Base-by-base conservation (phyloP, 345 rosid species). In the Adansonia digitata region DNA sequence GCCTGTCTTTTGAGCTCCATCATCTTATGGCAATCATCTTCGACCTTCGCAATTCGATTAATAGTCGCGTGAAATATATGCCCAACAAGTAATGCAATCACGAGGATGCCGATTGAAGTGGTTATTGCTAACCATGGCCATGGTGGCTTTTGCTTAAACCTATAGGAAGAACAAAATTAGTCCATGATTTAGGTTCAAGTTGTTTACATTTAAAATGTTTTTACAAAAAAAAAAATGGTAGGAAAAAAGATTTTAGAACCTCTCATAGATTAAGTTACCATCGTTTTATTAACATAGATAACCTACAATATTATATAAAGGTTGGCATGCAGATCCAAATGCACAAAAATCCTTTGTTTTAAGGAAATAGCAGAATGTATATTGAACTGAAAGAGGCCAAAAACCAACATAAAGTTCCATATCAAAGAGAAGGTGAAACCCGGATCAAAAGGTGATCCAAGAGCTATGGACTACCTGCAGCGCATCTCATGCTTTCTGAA, bases 401-500 rank as follows among this genome's bases (percentile, higher is more conserved):
- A 48, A 74, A 26, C 4, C 26, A 49, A 13, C 10, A 61, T 18
- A 11, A 46, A 75, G 15, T 60, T 24, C 51, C 6, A 35, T 26
- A 34, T 75, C 74, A 53, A 15, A 59, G 63, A 62, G 71, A 74
- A 57, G 62, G 62, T 27, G 62, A 57, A 64, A 45, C 37, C 27
- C 46, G 27, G 12, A 8, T 65, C 34, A 62, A 66, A 69, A 72
- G 27, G 77, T 62, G 78, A 73, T 29, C 12, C 26, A 35, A 48
- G 20, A 24, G 3, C 68, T 42, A 77, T 52, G 35, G 70, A 57
- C 69, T 82, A 94, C 98, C 98, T 92, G 97, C 98, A 94, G n/a
- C 82, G 90, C 98, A 94, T 92, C 84, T 92, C 97, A 79, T 94
- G 97, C 81, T 82, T 92, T 81, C 97, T 85, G 69, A 83, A 85